Evolutionary conservation across 768 basidiomycete genomes (phyloP), one percentile per base, ranked within the genome.

Genomic region (Pleurotus eryngii): DNA sequence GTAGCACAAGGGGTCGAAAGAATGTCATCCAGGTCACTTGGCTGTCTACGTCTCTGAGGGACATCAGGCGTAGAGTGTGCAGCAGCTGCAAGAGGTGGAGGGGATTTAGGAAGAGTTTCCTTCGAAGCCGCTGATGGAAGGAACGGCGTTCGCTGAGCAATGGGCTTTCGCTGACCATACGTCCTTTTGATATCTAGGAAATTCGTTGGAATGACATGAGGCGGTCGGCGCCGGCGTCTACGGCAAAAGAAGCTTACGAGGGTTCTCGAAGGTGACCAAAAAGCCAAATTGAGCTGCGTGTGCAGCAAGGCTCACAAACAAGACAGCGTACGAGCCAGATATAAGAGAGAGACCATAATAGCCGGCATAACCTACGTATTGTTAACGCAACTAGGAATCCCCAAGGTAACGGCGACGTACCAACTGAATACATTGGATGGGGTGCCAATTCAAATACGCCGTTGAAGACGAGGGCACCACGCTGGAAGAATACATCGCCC

Each of bases 251-350:
- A 27, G 77, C 92, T 68, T 66, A 96, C 95, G 97, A 60, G 97
- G 96, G 66, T 96, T 98, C 75, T 98, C 97, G 65, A 99, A 98
- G 71, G 87, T 87, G 14, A 95, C 80, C 53, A 99, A 77, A 81
- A 99, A 99, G 1, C 88, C 94, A 70, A 99, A 99, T 64, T 99
- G 97, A 15, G 92, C 90, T 0, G 95, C 92, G 65, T 99, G 97
- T 0, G 91, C 95, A 2, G 86, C 87, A n/a, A 99, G 82, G 63
- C 92, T 95, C 60, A 87, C 92, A 65, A 98, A 98, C 11, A 99
- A 76, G 8, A 98, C 95, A 0, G 88, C 80, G 64, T 95, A 93
- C 70, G 90, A 92, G 15, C 92, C 94, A 22, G 85, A 81, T 57
- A 95, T 89, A 61, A 99, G 82, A 2, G 94, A 96, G 18, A 98